Percentiles rank a stretch among this genome's conserved stretches.
Evolutionary conservation across 805 yeast species (phyloP).

Genomic region (Wickerhamiella allomyrinae): DNA sequence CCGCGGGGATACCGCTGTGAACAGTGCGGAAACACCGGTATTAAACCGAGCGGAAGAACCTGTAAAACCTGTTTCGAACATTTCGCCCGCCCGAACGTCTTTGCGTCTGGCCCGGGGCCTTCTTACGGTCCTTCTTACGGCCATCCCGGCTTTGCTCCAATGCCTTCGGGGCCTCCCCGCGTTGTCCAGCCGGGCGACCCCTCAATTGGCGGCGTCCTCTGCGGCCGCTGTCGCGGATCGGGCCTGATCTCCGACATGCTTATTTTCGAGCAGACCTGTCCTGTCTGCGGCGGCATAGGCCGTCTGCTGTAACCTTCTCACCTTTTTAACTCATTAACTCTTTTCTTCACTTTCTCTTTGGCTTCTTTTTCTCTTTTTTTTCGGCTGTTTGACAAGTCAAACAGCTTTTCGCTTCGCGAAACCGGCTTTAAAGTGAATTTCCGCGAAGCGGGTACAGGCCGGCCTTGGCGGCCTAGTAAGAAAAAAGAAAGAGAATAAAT

Average conservation of each 20-base stretch:
- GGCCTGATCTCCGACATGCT: slow-evolving; percentile 43
- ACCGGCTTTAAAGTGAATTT: too few species aligned
- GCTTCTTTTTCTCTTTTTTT: too few species aligned
- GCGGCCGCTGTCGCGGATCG: slow-evolving; percentile 58
- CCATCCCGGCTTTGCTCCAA: slow-evolving; percentile 15
- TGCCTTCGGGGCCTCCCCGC: slow-evolving; percentile 17
- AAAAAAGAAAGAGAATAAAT: too few species aligned
- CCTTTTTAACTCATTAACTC: neutral
- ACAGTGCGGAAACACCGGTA: slow-evolving; percentile 64
- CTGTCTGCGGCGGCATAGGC: slow-evolving; percentile 50
- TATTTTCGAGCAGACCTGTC: slow-evolving; percentile 48
- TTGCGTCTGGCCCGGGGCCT: neutral
- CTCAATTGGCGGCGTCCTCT: slow-evolving; percentile 51
- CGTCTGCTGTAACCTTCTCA: slow-evolving; percentile 11
- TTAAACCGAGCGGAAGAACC: slow-evolving; percentile 41
- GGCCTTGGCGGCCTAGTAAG: too few species aligned
- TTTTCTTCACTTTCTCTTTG: neutral
- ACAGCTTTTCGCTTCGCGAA: too few species aligned
- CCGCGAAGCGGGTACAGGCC: too few species aligned
- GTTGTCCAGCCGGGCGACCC: slow-evolving; percentile 68
- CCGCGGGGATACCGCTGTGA: slow-evolving; percentile 46
- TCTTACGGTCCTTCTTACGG: neutral
- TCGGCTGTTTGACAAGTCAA: too few species aligned
- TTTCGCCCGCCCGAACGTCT: slow-evolving; percentile 25
- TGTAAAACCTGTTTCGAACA: slow-evolving; percentile 57